Evolutionary conservation across 164 flowering plant genomes (phyloP), one percentile per base, ranked within the genome.

Genomic region (Berberis thunbergii): DNA sequence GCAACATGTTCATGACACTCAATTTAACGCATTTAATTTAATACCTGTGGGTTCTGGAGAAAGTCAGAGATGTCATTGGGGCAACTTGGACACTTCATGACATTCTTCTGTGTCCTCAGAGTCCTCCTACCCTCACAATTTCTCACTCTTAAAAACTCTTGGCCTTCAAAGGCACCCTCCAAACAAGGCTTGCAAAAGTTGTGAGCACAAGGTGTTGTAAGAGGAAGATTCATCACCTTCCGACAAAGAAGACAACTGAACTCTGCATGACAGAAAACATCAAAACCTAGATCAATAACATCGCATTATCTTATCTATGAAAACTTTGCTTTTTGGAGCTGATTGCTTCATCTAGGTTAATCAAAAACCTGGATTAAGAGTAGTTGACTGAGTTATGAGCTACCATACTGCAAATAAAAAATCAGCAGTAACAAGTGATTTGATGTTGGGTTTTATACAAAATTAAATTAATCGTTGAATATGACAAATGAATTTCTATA

Each of bases 131-230:
- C 94, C 49, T 59, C 69, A 63, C 78, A 74, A 9, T 67, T 78
- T 75, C 99, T 79, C 61, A 88, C 78, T 63, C 74, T 86, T 11
- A 82, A 53, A 41, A 80, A 77, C 39, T 73, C 63, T 67, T 91
- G 80, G 2, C 92, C 97, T 49, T 82, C 77, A 77, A 91, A 95
- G 6, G 73, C 81, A 63, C 68, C 80, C 70, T 87, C 94, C 67
- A 95, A 73, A 66, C 99, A 95, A 3, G 73, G 55, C 82, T 91
- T 89, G 81, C 99, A 95, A 69, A 91, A 95, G 66, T 91, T 91
- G 58, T 95, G 99, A 66, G 86, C 99, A 76, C 97, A 95, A 0
- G 96, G 96, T 6, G 99, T 95, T 1, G 97, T 89, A 2, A 91
- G 66, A 0, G 99, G 99, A 6, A 64, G 73, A 50, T 43, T 76